phyloP scores from a whole-genome alignment of 305 asterid genomes.

The Solanum hybrid region DNA sequence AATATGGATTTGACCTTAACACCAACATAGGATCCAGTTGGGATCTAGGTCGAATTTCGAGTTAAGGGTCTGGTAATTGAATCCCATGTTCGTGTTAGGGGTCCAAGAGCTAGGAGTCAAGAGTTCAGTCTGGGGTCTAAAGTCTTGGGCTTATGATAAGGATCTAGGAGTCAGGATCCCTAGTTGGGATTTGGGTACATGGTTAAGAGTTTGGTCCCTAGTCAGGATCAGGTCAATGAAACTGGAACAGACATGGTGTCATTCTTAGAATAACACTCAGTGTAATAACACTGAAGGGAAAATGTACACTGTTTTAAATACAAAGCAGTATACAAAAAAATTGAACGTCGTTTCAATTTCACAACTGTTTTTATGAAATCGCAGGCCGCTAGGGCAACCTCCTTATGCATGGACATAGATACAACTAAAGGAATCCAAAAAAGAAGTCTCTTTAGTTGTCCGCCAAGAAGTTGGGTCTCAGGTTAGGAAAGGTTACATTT shows the following conservation, averaged over 20 bases:
- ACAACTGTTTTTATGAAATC: background rate
- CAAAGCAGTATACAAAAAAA: too few species aligned
- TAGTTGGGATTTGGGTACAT: background rate
- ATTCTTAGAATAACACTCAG: too few species aligned
- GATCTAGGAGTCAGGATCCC: background rate
- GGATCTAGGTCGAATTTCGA: too few species aligned
- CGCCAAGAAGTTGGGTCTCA: background rate
- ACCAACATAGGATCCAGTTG: too few species aligned
- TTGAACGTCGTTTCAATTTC: too few species aligned
- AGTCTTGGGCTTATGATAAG: background rate
- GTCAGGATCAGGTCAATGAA: background rate
- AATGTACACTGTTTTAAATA: too few species aligned
- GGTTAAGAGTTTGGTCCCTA: background rate
- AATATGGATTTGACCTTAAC: too few species aligned
- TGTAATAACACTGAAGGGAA: fast-evolving
- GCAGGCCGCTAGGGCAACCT: background rate
- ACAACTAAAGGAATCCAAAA: background rate
- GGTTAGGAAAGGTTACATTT: background rate
- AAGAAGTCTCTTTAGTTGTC: background rate
- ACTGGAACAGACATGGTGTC: too few species aligned
- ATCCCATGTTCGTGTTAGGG: too few species aligned
- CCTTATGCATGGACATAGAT: background rate
- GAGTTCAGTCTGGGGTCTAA: background rate
- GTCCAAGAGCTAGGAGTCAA: background rate
- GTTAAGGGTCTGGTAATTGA: too few species aligned